Conservation (phyloP, 2,329 filamentous ascomycete species). For the Acrodontium crateriforme region DNA sequence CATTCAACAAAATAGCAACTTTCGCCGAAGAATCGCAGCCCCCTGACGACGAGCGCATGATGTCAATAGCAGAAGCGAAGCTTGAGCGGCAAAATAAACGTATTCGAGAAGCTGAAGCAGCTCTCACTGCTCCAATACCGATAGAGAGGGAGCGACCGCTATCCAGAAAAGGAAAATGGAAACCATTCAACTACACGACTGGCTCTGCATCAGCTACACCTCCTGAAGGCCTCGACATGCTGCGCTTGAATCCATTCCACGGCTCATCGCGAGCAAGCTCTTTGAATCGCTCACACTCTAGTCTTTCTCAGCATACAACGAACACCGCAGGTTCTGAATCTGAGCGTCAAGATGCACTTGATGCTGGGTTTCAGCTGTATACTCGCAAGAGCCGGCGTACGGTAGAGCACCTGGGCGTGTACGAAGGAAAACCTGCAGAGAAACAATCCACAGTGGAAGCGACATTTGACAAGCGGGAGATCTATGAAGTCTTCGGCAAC, state of each 20-base stretch:
- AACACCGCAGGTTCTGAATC: slow-evolving; percentile 6
- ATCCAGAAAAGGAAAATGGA: slow-evolving; percentile 15
- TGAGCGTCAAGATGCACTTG: slow-evolving; percentile 11
- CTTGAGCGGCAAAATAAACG: slow-evolving; percentile 20
- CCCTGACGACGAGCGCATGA: slow-evolving; percentile 2
- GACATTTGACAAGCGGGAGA: slow-evolving; percentile 17
- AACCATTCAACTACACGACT: slow-evolving; percentile 14
- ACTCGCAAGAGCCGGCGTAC: slow-evolving; percentile 10
- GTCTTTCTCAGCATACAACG: slow-evolving; percentile 13
- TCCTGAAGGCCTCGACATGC: slow-evolving; percentile 5
- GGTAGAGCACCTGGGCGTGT: slow-evolving; percentile 9
- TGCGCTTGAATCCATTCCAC: slow-evolving; percentile 19
- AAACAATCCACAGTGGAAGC: slow-evolving; percentile 19
- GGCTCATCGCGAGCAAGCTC: slow-evolving; percentile 11
- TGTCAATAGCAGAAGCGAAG: slow-evolving; percentile 17
- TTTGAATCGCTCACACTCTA: slow-evolving; percentile 15
- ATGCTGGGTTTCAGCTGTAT: slow-evolving; percentile 19
- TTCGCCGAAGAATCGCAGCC: slow-evolving; percentile 2
- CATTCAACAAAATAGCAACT: background rate
- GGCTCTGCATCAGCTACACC: slow-evolving; percentile 3
- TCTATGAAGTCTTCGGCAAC: slow-evolving; percentile 27
- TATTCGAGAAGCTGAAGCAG: slow-evolving; percentile 18
- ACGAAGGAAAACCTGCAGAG: slow-evolving; percentile 16
- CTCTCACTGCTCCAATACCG: slow-evolving; percentile 8
- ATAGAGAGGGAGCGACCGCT: slow-evolving; percentile 6